Base-by-base conservation (phyloP, 805 yeast genomes). In the Ogataea polymorpha region DNA sequence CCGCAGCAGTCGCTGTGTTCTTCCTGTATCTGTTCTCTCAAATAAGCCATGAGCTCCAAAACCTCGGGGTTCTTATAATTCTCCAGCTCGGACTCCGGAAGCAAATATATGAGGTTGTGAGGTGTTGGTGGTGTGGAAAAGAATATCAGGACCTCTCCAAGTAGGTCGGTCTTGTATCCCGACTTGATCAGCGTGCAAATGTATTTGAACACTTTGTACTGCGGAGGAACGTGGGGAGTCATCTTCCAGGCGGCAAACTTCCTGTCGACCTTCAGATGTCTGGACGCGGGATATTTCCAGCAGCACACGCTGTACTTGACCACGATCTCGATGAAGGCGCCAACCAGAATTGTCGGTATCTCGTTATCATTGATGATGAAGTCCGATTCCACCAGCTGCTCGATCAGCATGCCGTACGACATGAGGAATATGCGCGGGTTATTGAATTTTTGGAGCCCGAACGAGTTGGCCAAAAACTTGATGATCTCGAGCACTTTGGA, bases 261-360 rank as follows among this genome's bases (percentile, higher is more conserved):
- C 14, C 32, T 43, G 6, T 44, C 44, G 7, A 64, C 39, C 8
- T 44, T 43, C 1, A 50, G 24, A 17, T 58, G 54, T 7, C 56
- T 41, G 6, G 41, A 37, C 7, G 34, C 44, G 13, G 45, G 40
- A 42, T 57, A 70, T 16, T 54, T 53, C 76, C 75, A 74, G 44
- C 73, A 75, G 8, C 65, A 57, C 56, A 71, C 69, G 40, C 75
- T 70, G 46, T 72, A 75, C 35, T 62, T 65, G 13, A 74, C 50
- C 3, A 74, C 44, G 53, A 68, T 53, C 23, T 74, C 79, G 10
- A 71, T 33, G 15, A 74, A 35, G 1, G 65, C 48, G 32, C 61
- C 54, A 12, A 65, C 40, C 29, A 56, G 11, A n/a, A 49, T 56
- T 5, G 59, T 39, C 16, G 59, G 51, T 0, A 51, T 14, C 8